Percentiles rank a stretch among this genome's conserved stretches.
phyloP scores from a whole-genome alignment of 1,284 basidiomycete genomes.

The Leccinum fallax region DNA sequence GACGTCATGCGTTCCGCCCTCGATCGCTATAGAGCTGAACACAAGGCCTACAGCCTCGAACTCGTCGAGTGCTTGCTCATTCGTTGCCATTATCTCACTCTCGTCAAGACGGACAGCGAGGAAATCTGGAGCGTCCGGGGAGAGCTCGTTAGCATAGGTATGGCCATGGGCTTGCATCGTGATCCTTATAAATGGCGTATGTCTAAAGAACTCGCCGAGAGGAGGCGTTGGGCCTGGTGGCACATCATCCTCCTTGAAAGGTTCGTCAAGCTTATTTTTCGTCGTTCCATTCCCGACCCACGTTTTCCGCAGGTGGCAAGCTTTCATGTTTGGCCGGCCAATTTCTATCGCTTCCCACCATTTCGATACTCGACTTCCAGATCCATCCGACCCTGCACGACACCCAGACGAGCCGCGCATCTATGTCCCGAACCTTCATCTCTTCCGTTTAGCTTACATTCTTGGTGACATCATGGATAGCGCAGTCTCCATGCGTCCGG shows the following conservation, averaged over 20 bases:
- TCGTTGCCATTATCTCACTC: slow-evolving; percentile 67
- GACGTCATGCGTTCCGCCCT: slow-evolving; percentile 66
- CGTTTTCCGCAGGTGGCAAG: slow-evolving; percentile 64
- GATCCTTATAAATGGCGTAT: slow-evolving; percentile 76
- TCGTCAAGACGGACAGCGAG: slow-evolving; percentile 73
- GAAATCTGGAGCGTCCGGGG: slow-evolving; percentile 76
- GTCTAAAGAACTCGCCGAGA: slow-evolving; percentile 65
- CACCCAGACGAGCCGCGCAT: slow-evolving; percentile 61
- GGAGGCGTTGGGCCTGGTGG: slow-evolving; percentile 85
- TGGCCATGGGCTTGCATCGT: slow-evolving; percentile 80
- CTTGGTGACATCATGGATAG: slow-evolving; percentile 82
- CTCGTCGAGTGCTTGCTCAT: slow-evolving; percentile 73
- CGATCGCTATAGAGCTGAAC: slow-evolving; percentile 60
- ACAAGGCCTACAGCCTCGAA: slow-evolving; percentile 68
- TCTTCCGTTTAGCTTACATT: slow-evolving; percentile 74
- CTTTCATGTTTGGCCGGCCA: slow-evolving; percentile 82
- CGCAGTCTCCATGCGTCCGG: slow-evolving; percentile 72
- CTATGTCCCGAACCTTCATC: slow-evolving; percentile 70
- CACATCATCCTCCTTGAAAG: slow-evolving; percentile 77
- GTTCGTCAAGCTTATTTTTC: slow-evolving; percentile 40
- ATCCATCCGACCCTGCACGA: slow-evolving; percentile 57
- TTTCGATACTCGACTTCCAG: slow-evolving; percentile 75
- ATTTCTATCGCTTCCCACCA: slow-evolving; percentile 73
- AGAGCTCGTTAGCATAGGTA: slow-evolving; percentile 69
- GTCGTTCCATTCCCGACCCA: slow-evolving; percentile 11